Evolutionary conservation across 768 basidiomycete species (phyloP), one percentile per base, ranked within the genome.

Genomic region (Lentinula raphanica): DNA sequence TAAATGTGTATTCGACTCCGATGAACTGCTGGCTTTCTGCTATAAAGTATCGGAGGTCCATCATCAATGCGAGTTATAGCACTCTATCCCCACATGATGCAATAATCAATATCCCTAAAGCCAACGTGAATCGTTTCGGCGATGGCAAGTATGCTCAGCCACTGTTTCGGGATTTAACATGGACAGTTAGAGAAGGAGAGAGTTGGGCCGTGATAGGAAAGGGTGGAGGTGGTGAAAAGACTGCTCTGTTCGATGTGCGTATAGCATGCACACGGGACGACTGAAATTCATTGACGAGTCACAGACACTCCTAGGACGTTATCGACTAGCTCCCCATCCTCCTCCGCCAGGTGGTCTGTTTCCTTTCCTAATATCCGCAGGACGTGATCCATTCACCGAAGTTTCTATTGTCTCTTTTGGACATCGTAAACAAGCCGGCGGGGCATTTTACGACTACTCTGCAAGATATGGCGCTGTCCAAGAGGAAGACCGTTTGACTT

Each of bases 361-460:
- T 66, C 94, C 94, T 0, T 86, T 86, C 63, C 76, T 93, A 27
- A 72, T 77, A 1, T 64, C 71, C 21, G 62, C 72, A 4, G 49
- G 65, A 21, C 64, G 66, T 15, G 81, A 90, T 62, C 76, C 86
- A 0, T 79, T 79, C 60, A 66, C 76, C 7, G 70, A 70, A 31
- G 66, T 90, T 32, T 73, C 78, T 15, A 68, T 84, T 32, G 87
- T 92, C 8, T 85, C 87, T 0, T 91, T 90, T 61, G 79, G 85
- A 0, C 84, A 88, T 60, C 79, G 85, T 17, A 74, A 79, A 1
- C 75, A 79, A 19, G 72, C 78, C 0, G 83, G 83, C 0, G 86
- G 87, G 7, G 90, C 81, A 11, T 98, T 98, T 73, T 89, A 90
- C 60, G 95, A 98, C 72, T 97, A 89, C 66, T 90, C 93, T 0